Evolutionary conservation across 2,329 filamentous ascomycete species (phyloP).

Genomic region (Fusarium sp.): DNA sequence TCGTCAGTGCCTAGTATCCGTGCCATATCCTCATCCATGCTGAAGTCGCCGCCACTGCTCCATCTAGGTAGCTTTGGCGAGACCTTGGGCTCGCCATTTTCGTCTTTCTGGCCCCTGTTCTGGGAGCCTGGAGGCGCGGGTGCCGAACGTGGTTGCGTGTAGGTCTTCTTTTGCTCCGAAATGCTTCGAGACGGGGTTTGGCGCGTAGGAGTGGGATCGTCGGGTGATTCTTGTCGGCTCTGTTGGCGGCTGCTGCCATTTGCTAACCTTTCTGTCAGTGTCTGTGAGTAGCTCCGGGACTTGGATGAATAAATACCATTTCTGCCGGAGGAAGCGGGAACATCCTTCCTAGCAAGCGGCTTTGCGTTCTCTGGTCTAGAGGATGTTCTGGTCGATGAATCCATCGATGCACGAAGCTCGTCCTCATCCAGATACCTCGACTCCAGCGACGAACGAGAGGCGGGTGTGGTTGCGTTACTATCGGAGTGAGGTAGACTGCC

Average conservation of each 20-base stretch:
- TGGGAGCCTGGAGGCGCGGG: conserved; percentile 59
- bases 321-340: conserved; percentile 56
- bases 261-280: conserved; percentile 36
- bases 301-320: conserved; percentile 54
- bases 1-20: conserved; percentile 86
- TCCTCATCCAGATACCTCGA: conserved; percentile 67
- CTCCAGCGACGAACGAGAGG: conserved; percentile 68
- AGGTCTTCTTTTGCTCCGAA: conserved; percentile 51
- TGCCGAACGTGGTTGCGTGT: conserved; percentile 68
- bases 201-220: conserved; percentile 39
- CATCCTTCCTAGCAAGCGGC: conserved; percentile 73
- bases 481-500: conserved; percentile 48
- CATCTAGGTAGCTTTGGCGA: conserved; percentile 77
- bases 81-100: conserved; percentile 57
- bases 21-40: conserved; percentile 94
- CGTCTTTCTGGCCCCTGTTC: conserved; percentile 52
- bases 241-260: conserved; percentile 45
- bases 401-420: conserved; percentile 57
- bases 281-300: not conserved
- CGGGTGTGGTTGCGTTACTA: conserved; percentile 50
- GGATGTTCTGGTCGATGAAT: conserved; percentile 54
- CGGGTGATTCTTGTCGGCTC: conserved; percentile 37
- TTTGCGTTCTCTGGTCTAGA: conserved; percentile 57
- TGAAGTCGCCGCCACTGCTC: conserved; percentile 87
- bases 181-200: conserved; percentile 38